Base-by-base conservation (phyloP, 2,329 filamentous ascomycete species). In the Incumbomyces lentus region DNA sequence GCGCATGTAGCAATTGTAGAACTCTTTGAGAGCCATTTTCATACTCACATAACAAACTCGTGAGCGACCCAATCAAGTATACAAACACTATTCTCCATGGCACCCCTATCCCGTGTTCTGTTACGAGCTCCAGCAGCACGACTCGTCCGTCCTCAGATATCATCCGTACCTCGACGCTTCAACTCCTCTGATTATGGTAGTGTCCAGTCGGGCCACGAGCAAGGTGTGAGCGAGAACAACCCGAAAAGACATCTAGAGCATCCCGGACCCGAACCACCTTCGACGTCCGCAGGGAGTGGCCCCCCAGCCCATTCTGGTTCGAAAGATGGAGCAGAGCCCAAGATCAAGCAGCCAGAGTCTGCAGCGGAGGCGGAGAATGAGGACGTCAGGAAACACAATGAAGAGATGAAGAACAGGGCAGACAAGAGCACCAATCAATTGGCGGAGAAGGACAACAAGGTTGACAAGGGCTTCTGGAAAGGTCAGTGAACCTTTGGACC, bases 391-490 rank as follows among this genome's bases (percentile, higher is more conserved):
- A 55, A 56, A 46, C 54, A 58, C 44, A 48, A 48, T 19, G 45
- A 50, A 22, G 45, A 50, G 35, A 44, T 48, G 45, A 40, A 17
- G 31, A 44, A 48, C 26, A 44, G 39, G 30, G 17, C 17, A 18
- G 49, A 48, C 13, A 35, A 40, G 22, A 32, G 16, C 17, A 39
- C 39, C 12, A 55, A 57, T 43, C 55, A 57, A 40, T 31, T 57
- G n/a, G 36, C 45, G 22, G 55, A 57, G 36, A 33, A 53, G 11
- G 54, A 58, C 26, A 55, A 55, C 42, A 55, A 56, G 47, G 55
- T 56, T n/a, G 50, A 57, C 37, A 57, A 57, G 46, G 39, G 48
- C 5, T 57, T 55, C 37, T 57, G 55, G 55, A 36, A 44, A 38
- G 53, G 55, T 57, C 26, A 16, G 49, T 53, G 12, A 26, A 11